Base-by-base conservation (phyloP, 768 basidiomycete species). In the Amanita brunnescens region DNA sequence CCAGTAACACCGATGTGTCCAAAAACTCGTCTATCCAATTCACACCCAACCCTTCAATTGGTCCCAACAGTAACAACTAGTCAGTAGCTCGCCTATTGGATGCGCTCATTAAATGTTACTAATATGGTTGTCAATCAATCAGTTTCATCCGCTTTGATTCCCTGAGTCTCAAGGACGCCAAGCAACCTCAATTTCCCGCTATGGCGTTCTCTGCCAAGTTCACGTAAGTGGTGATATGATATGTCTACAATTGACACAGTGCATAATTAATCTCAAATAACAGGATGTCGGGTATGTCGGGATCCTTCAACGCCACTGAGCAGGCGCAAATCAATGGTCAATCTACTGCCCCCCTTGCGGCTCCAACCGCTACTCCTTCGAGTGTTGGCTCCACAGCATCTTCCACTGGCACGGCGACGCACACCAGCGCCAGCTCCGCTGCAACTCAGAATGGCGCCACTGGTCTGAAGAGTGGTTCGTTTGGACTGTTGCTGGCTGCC, bases 81-180 rank as follows among this genome's bases (percentile, higher is more conserved):
- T 86, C 53, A 34, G 78, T 62, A 12, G 26, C 20, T 18, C 20
- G 29, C 26, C 18, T 26, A n/a, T 47, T 23, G 8, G 2, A 32
- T 12, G 12, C 33, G n/a, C n/a, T n/a, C n/a, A n/a, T 34, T 20
- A 34, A 47, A 34, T 14, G 9, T 39, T 35, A 52, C 37, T 59
- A 41, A 59, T 37, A 26, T 5, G 8, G 2, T n/a, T n/a, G 1
- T 30, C 26, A 29, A n/a, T 21, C 16, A 20, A 49, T 2, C 52
- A 87, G 86, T 72, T 93, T 93, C 72, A 76, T 93, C 61, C 87
- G 88, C 43, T 68, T 87, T 60, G 77, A 85, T 52, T 90, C 89
- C 0, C 56, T 74, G 32, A 58, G 33, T 49, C 57, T 77, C 39
- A 83, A 74, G 63, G 79, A 85, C 62, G 42, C 79, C 24, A 59